A percentile compares a stretch with the other conserved stretches of the same genome.
Conservation (phyloP, 2,329 filamentous ascomycete species). For the Drechslerella stenobrocha region DNA sequence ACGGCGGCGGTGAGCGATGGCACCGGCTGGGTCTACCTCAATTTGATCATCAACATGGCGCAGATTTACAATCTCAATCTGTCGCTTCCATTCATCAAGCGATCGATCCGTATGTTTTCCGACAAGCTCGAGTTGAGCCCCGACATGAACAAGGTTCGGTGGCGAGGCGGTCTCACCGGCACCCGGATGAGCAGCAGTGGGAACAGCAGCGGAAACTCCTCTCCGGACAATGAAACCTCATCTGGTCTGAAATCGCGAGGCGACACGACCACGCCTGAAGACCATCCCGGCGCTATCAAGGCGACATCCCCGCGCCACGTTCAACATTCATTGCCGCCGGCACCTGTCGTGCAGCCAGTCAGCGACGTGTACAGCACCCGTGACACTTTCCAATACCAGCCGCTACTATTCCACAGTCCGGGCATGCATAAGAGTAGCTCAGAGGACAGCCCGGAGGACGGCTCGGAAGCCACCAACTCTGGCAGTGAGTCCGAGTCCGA, state of each 20-base stretch:
- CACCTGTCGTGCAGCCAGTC: too few relatives aligned
- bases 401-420: conserved; percentile 29
- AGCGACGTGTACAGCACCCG: conserved; percentile 13
- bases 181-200: conserved; percentile 69
- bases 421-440: conserved; percentile 31
- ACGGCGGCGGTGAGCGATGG: conserved; percentile 66
- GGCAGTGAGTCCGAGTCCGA: conserved; percentile 31
- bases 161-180: conserved; percentile 70
- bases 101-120: conserved; percentile 71
- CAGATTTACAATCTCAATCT: conserved; percentile 85
- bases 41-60: conserved; percentile 77
- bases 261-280: conserved; percentile 55
- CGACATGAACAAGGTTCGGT: conserved; percentile 77
- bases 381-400: conserved; percentile 32
- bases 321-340: background rate
- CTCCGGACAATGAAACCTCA: conserved; percentile 56
- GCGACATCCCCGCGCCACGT: too few relatives aligned
- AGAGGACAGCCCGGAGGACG: conserved; percentile 26
- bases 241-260: conserved; percentile 55
- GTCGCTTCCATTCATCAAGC: conserved; percentile 74
- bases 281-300: conserved; percentile 52
- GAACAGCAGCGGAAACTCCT: conserved; percentile 58
- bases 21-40: conserved; percentile 81
- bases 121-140: conserved; percentile 74
- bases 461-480: conserved; percentile 25